Evolutionary conservation across 1,284 basidiomycete genomes (phyloP).

Genomic region (Moesziomyces parantarcticus): DNA sequence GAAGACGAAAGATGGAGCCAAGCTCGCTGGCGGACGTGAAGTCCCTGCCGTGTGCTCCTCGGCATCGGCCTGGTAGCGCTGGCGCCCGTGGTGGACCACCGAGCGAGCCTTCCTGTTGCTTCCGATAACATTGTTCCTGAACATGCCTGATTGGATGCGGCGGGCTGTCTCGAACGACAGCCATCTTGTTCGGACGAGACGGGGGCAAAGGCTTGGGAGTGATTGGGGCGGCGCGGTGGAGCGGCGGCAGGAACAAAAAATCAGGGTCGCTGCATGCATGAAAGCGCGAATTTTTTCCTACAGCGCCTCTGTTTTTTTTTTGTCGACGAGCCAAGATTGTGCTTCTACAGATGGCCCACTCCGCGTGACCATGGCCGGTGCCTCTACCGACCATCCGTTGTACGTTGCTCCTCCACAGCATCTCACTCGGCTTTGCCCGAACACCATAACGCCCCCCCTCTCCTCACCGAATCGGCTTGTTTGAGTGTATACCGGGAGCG

Average conservation of each 20-base stretch:
- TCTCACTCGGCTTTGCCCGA: background rate
- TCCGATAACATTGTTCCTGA: background rate
- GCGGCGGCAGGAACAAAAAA: background rate
- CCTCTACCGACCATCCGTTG: background rate
- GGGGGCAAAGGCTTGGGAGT: background rate
- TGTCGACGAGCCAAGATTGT: background rate
- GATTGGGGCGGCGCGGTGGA: slow-evolving; percentile 3
- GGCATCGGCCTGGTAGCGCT: too few species aligned
- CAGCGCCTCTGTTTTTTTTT: background rate
- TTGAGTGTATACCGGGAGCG: too few species aligned
- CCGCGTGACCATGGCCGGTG: slow-evolving; percentile 24
- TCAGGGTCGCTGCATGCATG: slow-evolving; percentile 14
- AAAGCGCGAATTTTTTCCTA: slow-evolving; percentile 8
- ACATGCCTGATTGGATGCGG: background rate
- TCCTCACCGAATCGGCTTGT: too few species aligned
- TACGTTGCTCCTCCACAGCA: background rate
- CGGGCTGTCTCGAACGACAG: background rate
- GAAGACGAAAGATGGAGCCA: background rate
- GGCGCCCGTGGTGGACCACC: background rate
- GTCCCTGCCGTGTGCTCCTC: background rate
- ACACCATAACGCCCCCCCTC: too few species aligned
- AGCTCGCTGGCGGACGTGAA: slow-evolving; percentile 7
- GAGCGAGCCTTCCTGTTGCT: background rate
- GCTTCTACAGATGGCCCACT: background rate
- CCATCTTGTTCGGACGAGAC: background rate